A percentile compares a stretch with the other conserved stretches of the same genome.
Conservation (phyloP, 2,329 filamentous ascomycete species). For the Berkeleyomyces rouxiae region DNA sequence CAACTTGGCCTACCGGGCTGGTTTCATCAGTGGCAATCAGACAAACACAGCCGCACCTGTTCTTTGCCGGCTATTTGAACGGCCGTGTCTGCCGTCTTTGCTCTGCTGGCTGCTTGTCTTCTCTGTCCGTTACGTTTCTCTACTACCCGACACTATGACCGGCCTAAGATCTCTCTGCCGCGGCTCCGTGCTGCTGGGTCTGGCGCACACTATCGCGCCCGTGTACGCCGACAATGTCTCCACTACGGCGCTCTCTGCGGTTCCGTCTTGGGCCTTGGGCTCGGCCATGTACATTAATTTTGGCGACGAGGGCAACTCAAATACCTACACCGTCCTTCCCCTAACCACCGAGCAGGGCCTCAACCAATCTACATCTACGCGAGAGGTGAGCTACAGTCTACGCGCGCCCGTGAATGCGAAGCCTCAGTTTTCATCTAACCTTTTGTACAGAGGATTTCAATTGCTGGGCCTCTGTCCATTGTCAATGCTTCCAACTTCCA, state of each 20-base stretch:
- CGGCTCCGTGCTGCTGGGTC: not conserved
- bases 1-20: not conserved
- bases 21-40: not conserved
- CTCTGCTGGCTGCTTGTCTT: not conserved
- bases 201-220: not conserved
- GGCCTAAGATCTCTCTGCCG: not conserved
- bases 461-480: slow-evolving; percentile 29
- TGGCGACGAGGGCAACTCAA: slow-evolving; percentile 7
- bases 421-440: not conserved
- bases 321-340: slow-evolving; percentile 28
- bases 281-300: not conserved
- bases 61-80: not conserved
- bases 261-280: not conserved
- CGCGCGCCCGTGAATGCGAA: not conserved
- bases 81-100: not conserved
- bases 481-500: slow-evolving; percentile 30
- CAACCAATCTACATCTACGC: slow-evolving; percentile 24
- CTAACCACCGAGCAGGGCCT: slow-evolving; percentile 27
- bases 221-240: not conserved
- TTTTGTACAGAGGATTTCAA: not conserved
- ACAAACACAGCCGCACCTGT: not conserved
- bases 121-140: not conserved
- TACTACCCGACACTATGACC: not conserved
- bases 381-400: slow-evolving; percentile 22
- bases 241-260: not conserved